phyloP scores from a whole-genome alignment of 129 eudicot genomes.

The Logfia minima region DNA sequence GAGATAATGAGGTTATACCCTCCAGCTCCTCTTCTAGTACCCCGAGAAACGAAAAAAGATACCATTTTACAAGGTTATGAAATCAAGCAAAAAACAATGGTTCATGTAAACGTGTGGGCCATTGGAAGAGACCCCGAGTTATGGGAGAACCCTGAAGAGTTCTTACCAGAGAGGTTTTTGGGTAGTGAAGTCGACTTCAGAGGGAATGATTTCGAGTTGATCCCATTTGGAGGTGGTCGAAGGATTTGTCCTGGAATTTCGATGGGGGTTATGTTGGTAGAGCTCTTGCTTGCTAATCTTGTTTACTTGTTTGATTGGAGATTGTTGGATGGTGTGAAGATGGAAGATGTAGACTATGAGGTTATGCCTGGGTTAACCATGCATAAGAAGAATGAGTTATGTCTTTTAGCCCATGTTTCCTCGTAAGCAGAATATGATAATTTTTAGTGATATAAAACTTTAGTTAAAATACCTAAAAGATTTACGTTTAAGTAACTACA shows the following conservation, averaged over 20 bases:
- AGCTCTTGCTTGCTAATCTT: constrained; percentile 37
- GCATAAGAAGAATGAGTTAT: constrained; percentile 40
- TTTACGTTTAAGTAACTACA: too few relatives aligned
- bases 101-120: constrained; percentile 35
- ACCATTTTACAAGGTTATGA: constrained; percentile 22
- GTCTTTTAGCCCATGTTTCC: constrained; percentile 25
- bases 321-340: constrained; percentile 35
- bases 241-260: constrained; percentile 42
- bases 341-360: constrained; percentile 40
- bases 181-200: constrained; percentile 27
- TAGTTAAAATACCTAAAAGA: not conserved
- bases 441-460: not conserved
- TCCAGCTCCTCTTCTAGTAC: constrained; percentile 32
- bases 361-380: constrained; percentile 38
- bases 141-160: constrained; percentile 39
- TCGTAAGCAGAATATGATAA: not conserved
- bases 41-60: constrained; percentile 24
- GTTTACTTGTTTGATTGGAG: constrained; percentile 39
- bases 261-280: constrained; percentile 28
- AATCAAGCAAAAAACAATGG: constrained; percentile 33
- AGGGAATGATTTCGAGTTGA: constrained; percentile 38
- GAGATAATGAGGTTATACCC: constrained; percentile 39
- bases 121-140: constrained; percentile 37
- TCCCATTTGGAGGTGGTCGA: constrained; percentile 39
- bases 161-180: constrained; percentile 43